Base-by-base conservation (phyloP, 768 basidiomycete genomes). In the Cystofilobasidium capitatum region DNA sequence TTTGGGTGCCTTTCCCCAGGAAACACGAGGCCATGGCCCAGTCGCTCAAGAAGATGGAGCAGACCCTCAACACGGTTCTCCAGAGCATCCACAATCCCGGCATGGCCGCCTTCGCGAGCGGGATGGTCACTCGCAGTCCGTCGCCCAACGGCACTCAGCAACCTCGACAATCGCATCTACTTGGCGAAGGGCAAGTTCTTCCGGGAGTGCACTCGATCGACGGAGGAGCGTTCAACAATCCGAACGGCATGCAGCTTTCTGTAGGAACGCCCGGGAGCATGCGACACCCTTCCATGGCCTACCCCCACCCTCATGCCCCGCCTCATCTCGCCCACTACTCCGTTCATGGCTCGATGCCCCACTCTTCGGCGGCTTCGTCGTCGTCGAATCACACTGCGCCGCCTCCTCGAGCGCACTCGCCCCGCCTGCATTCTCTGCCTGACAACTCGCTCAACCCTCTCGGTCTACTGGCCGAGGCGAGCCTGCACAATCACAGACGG, bases 371-470 rank as follows among this genome's bases (percentile, higher is more conserved):
- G 24, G 26, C 47, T 8, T 16, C 31, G 6, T n/a, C 3, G 33
- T 12, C 29, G 20, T 37, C 47, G 29, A 36, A 44, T 22, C 33
- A 54, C 0, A 54, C 57, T 33, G 57, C 33, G 35, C 51, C 31
- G 13, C 73, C 73, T 49, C 70, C 71, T 36, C 78, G 80, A 6
- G 80, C 82, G 1, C 81, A 81, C 2, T 92, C 90, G 1, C 93
- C 92, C 0, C 88, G 92, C 74, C 80, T 97, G 2, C 91, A 94
- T 71, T 89, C 85, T 0, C 79, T 98, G 6, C 94, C 94, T 0
- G 92, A 97, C 76, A 94, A 94, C 74, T 80, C 88, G 0, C 80
- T 98, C 44, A 97, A 94, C 70, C 94, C 94, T 6, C 81, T 98
- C 14, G 94, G 94, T 0, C 79, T 98, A 0, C 82, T 98, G 22